Evolutionary conservation across 768 basidiomycete species (phyloP).

Genomic region (Calocera cornea): DNA sequence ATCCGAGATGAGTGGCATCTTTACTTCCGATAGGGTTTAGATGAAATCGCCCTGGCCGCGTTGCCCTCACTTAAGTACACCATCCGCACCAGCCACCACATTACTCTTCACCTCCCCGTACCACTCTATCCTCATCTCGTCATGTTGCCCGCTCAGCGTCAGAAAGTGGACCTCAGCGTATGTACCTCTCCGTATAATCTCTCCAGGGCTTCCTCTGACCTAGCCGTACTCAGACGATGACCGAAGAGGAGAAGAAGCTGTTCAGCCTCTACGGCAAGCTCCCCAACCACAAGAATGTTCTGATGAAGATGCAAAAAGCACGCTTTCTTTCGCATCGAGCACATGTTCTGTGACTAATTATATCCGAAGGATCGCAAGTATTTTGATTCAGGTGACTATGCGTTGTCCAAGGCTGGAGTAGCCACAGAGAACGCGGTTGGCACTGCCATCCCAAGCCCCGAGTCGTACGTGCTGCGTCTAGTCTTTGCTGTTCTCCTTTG

Average conservation of each 20-base stretch:
- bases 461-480: slow-evolving; percentile 50
- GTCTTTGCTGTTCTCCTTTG: neutral
- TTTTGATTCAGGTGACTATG: slow-evolving; percentile 98
- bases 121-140: neutral
- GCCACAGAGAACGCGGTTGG: slow-evolving; percentile 81
- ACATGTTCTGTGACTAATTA: neutral
- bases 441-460: slow-evolving; percentile 94
- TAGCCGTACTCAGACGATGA: slow-evolving; percentile 45
- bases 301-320: slow-evolving; percentile 94
- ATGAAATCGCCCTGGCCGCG: too few relatives aligned
- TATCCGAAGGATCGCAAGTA: slow-evolving; percentile 80
- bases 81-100: too few relatives aligned
- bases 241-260: slow-evolving; percentile 83
- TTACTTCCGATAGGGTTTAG: too few relatives aligned
- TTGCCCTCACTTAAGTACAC: too few relatives aligned
- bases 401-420: slow-evolving; percentile 84
- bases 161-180: slow-evolving; percentile 92
- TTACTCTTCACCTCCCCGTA: neutral
- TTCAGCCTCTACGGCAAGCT: slow-evolving; percentile 91
- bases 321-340: slow-evolving; percentile 12
- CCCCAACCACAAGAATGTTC: slow-evolving; percentile 82
- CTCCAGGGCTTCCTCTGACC: neutral
- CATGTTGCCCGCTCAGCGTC: slow-evolving; percentile 69
- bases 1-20: too few relatives aligned
- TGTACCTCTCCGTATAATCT: slow-evolving; percentile 23